These are phyloP conservation scores for Diplotaxis tenuifolia DNA, from an alignment of 345 rosid genomes.

Conservation along the genomic window DNA sequence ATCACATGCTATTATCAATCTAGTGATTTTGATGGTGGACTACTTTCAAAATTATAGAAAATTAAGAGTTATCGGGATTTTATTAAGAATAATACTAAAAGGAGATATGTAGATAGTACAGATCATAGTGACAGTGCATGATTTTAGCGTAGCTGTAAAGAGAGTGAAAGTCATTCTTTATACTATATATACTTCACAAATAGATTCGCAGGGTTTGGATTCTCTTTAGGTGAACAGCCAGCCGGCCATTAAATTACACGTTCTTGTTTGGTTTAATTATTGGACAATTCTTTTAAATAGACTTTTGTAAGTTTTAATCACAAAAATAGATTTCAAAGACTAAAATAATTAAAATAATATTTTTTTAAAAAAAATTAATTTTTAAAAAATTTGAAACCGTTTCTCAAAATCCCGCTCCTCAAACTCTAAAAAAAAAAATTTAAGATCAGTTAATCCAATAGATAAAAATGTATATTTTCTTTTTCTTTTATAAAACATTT, in stretches of 20 bases:
- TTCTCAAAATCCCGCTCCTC: too few relatives aligned
- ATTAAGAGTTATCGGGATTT: not conserved
- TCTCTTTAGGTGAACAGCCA: not conserved
- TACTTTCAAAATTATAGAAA: not conserved
- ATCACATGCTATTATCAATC: constrained; percentile 20
- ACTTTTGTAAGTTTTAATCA: not conserved
- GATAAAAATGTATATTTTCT: too few relatives aligned
- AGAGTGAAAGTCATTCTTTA: constrained; percentile 15
- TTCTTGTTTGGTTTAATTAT: not conserved
- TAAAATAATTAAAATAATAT: too few relatives aligned
- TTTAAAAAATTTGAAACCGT: too few relatives aligned
- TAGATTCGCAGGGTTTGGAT: constrained; percentile 20
- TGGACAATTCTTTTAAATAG: too few relatives aligned
- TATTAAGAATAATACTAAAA: not conserved
- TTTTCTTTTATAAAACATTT: too few relatives aligned
- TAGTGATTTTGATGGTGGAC: constrained; percentile 3
- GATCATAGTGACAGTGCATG: constrained; percentile 10
- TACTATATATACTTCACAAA: not conserved
- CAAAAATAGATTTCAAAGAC: too few relatives aligned
- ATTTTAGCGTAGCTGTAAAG: constrained; percentile 24
- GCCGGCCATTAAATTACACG: not conserved
- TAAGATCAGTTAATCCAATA: too few relatives aligned
- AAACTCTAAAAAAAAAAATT: too few relatives aligned
- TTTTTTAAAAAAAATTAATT: too few relatives aligned
- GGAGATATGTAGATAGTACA: constrained; percentile 12